Percentiles rank a stretch among this genome's conserved stretches.
Evolutionary conservation across 805 yeast species (phyloP).

Genomic region (Candida koratica): DNA sequence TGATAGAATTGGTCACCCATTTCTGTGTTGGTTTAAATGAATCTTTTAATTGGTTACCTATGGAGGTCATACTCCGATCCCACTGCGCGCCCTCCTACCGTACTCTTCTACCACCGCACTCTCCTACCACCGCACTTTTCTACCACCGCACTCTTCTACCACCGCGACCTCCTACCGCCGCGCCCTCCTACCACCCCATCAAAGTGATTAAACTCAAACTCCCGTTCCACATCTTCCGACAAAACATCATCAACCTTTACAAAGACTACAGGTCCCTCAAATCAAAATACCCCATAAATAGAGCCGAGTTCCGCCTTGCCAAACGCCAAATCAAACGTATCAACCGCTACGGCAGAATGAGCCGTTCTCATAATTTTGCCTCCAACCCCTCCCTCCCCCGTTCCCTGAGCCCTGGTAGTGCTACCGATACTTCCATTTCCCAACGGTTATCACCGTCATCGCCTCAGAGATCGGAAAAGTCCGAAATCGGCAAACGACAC

Average conservation of each 20-base stretch:
- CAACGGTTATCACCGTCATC: not conserved
- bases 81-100: not conserved
- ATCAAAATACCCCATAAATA: constrained; percentile 15
- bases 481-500: constrained; percentile 29
- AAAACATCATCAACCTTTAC: constrained; percentile 21
- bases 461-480: not conserved
- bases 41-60: constrained; percentile 77
- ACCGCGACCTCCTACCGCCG: not conserved
- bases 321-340: constrained; percentile 12
- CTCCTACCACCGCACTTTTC: too few species aligned
- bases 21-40: constrained; percentile 70
- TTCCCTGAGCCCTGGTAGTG: constrained; percentile 1
- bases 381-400: not conserved
- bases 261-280: constrained; percentile 24
- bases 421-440: not conserved
- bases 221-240: not conserved
- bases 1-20: constrained; percentile 73
- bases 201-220: not conserved
- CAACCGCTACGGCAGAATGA: constrained; percentile 19
- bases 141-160: not conserved
- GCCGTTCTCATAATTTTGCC: too few species aligned
- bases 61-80: constrained; percentile 21
- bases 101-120: not conserved
- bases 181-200: not conserved
- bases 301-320: constrained; percentile 5